These are phyloP conservation scores for Phytopythium montanum DNA, from an alignment of 352 stramenopile genomes.

Conservation along the genomic window DNA sequence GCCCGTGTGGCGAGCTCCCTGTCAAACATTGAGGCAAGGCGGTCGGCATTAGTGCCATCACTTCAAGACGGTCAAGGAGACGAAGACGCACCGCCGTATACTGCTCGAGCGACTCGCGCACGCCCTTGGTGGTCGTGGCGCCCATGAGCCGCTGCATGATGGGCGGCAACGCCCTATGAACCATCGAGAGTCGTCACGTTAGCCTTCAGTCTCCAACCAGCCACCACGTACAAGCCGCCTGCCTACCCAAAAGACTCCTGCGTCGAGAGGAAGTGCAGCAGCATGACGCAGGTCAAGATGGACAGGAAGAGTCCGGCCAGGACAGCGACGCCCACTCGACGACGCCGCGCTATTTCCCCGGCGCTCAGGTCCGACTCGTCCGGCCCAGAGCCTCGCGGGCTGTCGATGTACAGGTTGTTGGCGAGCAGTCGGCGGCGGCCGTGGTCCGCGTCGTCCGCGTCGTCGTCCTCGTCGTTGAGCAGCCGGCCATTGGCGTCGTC, in stretches of 20 bases:
- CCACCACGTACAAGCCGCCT: neutral
- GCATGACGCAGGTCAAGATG: slow-evolving; percentile 58
- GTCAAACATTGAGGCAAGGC: neutral
- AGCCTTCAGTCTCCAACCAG: too few relatives aligned
- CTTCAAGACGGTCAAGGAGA: neutral
- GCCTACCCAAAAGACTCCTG: slow-evolving; percentile 60
- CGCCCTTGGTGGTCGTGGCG: slow-evolving; percentile 56
- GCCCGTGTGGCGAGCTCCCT: slow-evolving; percentile 58
- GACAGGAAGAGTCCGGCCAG: slow-evolving; percentile 54
- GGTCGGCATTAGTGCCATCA: neutral
- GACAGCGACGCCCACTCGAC: slow-evolving; percentile 52
- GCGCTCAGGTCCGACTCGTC: slow-evolving; percentile 42
- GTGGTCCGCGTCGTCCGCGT: slow-evolving; percentile 29
- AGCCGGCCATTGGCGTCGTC: slow-evolving; percentile 29
- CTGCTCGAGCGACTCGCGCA: slow-evolving; percentile 67
- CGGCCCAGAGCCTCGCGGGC: slow-evolving; percentile 35
- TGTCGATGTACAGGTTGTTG: slow-evolving; percentile 71
- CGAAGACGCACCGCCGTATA: slow-evolving; percentile 49
- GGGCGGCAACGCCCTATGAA: slow-evolving; percentile 48
- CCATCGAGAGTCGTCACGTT: too few relatives aligned
- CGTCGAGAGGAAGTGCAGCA: slow-evolving; percentile 56
- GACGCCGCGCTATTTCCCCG: slow-evolving; percentile 47
- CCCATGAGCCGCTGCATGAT: slow-evolving; percentile 80
- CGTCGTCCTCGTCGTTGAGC: slow-evolving; percentile 32
- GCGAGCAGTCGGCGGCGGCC: slow-evolving; percentile 40